A percentile compares a stretch with the other conserved stretches of the same genome.
These are phyloP conservation scores for Mrakia blollopis DNA, from an alignment of 768 basidiomycete genomes.

Conservation along the genomic window DNA sequence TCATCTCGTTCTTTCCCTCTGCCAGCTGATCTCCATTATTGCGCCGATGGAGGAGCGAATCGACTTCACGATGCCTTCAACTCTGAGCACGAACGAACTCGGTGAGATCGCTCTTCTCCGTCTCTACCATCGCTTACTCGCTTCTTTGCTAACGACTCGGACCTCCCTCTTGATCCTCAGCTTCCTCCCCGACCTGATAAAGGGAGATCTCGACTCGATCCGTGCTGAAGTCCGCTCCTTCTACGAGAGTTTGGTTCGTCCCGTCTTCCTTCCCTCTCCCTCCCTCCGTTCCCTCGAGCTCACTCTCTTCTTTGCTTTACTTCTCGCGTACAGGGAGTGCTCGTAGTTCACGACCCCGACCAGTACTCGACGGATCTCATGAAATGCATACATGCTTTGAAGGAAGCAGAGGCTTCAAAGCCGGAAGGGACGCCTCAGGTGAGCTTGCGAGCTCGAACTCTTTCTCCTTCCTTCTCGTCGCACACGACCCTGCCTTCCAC, in stretches of 20 bases:
- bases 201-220: slow-evolving; percentile 89
- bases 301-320: not conserved
- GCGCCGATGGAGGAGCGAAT: slow-evolving; percentile 87
- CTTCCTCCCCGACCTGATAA: slow-evolving; percentile 77
- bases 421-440: slow-evolving; percentile 1
- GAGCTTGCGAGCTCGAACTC: slow-evolving; percentile 4
- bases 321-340: slow-evolving; percentile 58
- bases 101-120: not conserved
- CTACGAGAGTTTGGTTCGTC: slow-evolving; percentile 57
- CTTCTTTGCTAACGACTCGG: too few species aligned
- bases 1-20: slow-evolving; percentile 44
- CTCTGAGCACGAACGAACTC: slow-evolving; percentile 24
- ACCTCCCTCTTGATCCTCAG: slow-evolving; percentile 45
- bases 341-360: slow-evolving; percentile 61
- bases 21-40: slow-evolving; percentile 46
- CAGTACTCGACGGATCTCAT: slow-evolving; percentile 90
- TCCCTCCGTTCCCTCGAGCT: not conserved
- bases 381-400: slow-evolving; percentile 73
- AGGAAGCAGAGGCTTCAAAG: slow-evolving; percentile 52
- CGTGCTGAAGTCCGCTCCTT: slow-evolving; percentile 65
- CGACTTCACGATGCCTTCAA: slow-evolving; percentile 60
- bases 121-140: too few species aligned
- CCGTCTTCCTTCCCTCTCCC: not conserved
- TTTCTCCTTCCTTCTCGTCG: too few species aligned
- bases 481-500: too few species aligned